Base-by-base conservation (phyloP, 164 flowering plant genomes). In the Piper longum region DNA sequence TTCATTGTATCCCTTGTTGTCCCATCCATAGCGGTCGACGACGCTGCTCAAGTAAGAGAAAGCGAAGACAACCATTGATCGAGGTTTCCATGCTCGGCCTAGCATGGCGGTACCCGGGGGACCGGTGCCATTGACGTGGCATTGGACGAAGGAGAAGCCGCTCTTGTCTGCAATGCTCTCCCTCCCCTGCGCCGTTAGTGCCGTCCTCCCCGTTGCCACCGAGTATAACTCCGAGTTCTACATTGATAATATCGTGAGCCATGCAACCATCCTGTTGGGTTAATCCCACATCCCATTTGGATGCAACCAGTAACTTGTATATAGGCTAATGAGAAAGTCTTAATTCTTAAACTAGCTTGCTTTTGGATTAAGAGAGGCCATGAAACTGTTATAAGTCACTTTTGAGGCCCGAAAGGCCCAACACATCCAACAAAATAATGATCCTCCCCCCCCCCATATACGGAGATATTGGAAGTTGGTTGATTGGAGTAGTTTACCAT, bases 81-180 rank as follows among this genome's bases (percentile, higher is more conserved):
- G 65, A 9, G 44, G 9, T 76, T 55, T 74, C 84, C 81, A 81
- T 7, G 80, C 79, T 4, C 85, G 71, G 6, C 85, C 83, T 13
- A 82, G 58, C 39, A 61, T 64, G 2, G 74, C 72, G 43, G 61
- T 51, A 2, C 36, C 36, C 36, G 36, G 36, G 36, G 36, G 36
- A 0, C 80, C 81, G 0, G 65, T 58, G 2, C 88, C 85, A 0
- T 70, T 68, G 17, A 84, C 54, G 14, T 64, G 70, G 74, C 88
- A 81, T n/a, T 76, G 67, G 0, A 79, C 72, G 43, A 84, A 84
- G 0, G 73, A 12, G 67, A 73, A 84, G 16, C 85, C 88, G n/a
- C 76, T 70, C 5, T 56, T 70, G 12, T 77, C 85, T 0, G 39
- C 19, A 3, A 3, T 63, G 1, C 14, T 62, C 42, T 67, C 59